phyloP scores from a whole-genome alignment of 164 flowering plant genomes.

The Vitis rupestris region DNA sequence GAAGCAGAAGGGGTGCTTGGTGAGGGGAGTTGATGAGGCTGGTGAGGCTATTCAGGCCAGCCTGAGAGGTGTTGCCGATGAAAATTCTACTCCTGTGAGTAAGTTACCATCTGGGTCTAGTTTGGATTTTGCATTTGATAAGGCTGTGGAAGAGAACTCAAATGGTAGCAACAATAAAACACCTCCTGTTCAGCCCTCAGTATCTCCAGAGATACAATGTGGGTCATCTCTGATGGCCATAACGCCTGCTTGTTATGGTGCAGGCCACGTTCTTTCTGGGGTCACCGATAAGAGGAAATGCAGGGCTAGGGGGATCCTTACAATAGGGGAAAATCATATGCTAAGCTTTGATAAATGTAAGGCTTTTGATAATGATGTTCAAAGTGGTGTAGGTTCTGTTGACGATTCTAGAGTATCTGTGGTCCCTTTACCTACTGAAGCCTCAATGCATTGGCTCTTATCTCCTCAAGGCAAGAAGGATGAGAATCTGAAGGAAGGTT shows the following conservation, averaged over 20 bases:
- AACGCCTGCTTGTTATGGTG: slow-evolving; percentile 63
- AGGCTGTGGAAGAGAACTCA: slow-evolving; percentile 16
- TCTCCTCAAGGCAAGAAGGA: slow-evolving; percentile 52
- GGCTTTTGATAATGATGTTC: slow-evolving; percentile 16
- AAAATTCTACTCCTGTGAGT: slow-evolving; percentile 35
- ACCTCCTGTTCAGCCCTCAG: slow-evolving; percentile 75
- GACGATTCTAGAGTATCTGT: slow-evolving; percentile 20
- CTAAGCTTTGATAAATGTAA: slow-evolving; percentile 23
- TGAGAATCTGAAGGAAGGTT: slow-evolving; percentile 23
- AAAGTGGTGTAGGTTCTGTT: slow-evolving; percentile 5
- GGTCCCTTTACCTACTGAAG: slow-evolving; percentile 56
- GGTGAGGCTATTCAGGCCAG: slow-evolving; percentile 21
- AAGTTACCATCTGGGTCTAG: slow-evolving; percentile 26
- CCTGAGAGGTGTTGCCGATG: slow-evolving; percentile 8
- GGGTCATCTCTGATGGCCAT: slow-evolving; percentile 22
- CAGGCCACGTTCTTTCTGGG: slow-evolving; percentile 72
- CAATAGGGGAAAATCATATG: slow-evolving; percentile 38
- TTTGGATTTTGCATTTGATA: slow-evolving; percentile 24
- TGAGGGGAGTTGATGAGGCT: background rate
- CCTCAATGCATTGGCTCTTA: slow-evolving; percentile 65
- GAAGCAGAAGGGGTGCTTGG: background rate
- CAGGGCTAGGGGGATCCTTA: slow-evolving; percentile 73
- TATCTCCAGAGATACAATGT: slow-evolving; percentile 82
- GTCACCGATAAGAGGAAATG: slow-evolving; percentile 81
- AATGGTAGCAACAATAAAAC: slow-evolving; percentile 21